phyloP scores from a whole-genome alignment of 805 yeast genomes.

The Candida multigemmis region DNA sequence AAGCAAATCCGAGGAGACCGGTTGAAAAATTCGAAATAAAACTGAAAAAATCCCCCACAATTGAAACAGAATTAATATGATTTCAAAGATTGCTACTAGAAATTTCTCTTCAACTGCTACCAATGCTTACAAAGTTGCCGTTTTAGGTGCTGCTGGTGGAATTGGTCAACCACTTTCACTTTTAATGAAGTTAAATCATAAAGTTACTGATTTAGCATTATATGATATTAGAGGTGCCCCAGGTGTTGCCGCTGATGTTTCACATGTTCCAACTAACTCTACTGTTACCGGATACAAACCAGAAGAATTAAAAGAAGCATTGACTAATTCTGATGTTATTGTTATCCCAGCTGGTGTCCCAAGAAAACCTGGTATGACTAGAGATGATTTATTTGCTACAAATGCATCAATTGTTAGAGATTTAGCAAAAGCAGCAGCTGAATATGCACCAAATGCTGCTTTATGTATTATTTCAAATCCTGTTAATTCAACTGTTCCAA shows the following conservation, averaged over 20 bases:
- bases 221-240: constrained; percentile 90
- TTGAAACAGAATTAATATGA: no score
- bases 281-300: constrained; percentile 83
- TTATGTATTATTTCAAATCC: constrained; percentile 85
- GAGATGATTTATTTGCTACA: constrained; percentile 94
- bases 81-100: constrained; percentile 49
- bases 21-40: no score
- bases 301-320: constrained; percentile 62
- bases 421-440: constrained; percentile 80
- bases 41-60: no score
- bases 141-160: constrained; percentile 86
- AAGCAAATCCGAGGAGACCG: no score
- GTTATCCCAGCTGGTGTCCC: constrained; percentile 97
- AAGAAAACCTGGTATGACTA: constrained; percentile 98
- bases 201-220: constrained; percentile 77
- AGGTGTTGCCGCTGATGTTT: constrained; percentile 95
- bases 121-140: constrained; percentile 63
- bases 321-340: constrained; percentile 75
- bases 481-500: constrained; percentile 95
- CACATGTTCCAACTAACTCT: constrained; percentile 90
- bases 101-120: constrained; percentile 60
- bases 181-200: constrained; percentile 77
- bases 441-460: constrained; percentile 76
- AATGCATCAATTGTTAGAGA: constrained; percentile 93
- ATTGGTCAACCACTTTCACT: constrained; percentile 61